Evolutionary conservation across 306 rosid genomes (phyloP).

Genomic region (Cucumis hystrix): DNA sequence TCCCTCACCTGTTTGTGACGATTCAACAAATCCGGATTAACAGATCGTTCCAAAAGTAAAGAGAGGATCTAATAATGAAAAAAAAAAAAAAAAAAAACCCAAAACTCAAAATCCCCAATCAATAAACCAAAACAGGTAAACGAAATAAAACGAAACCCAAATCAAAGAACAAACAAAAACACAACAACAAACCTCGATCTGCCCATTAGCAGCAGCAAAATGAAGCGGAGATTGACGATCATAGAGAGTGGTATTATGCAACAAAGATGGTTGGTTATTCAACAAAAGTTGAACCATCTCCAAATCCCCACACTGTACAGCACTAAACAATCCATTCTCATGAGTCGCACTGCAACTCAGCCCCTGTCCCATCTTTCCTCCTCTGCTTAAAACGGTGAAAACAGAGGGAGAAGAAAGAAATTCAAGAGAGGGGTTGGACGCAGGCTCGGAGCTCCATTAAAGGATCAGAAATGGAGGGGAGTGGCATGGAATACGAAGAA

Average conservation of each 20-base stretch:
- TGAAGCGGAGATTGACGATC: conserved; percentile 83
- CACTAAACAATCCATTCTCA: conserved; percentile 66
- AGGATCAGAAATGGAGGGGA: conserved; percentile 16
- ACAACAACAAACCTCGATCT: conserved; percentile 56
- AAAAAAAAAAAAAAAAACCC: not conserved
- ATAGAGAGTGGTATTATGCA: conserved; percentile 54
- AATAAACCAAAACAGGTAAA: not conserved
- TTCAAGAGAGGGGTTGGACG: conserved; percentile 13
- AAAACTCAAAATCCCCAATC: not conserved
- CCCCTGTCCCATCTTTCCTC: conserved; percentile 74
- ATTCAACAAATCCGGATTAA: conserved; percentile 75
- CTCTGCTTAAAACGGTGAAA: not conserved
- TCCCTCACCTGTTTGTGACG: conserved; percentile 76
- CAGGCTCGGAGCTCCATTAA: conserved; percentile 12
- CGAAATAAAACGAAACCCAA: not conserved
- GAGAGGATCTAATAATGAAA: conserved; percentile 48
- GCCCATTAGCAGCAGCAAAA: conserved; percentile 93
- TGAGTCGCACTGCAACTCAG: conserved; percentile 66
- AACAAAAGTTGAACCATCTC: conserved; percentile 34
- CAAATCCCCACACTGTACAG: conserved; percentile 62
- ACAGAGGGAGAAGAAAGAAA: not conserved
- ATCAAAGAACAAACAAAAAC: not conserved
- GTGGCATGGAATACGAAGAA: conserved; percentile 10
- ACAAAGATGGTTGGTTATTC: conserved; percentile 33
- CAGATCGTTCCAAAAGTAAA: conserved; percentile 58